These are phyloP conservation scores for Acanthamoeba healyi DNA, from an alignment of 208 protist species.

Conservation along the genomic window DNA sequence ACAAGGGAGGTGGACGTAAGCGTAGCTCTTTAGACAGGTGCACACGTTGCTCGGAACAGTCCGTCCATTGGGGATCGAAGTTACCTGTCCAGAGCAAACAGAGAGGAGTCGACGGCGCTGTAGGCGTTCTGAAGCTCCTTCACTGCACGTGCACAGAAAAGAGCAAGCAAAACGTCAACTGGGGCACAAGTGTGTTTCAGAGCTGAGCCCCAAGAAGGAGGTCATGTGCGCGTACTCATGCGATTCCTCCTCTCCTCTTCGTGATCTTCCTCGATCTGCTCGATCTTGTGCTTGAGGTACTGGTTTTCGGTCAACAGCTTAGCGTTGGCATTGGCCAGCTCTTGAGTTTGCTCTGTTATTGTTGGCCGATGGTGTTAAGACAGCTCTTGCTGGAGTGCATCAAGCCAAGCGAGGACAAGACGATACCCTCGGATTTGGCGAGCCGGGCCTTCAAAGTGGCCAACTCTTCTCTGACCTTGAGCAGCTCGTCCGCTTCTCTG, in stretches of 20 bases:
- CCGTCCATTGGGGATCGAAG: too few relatives aligned
- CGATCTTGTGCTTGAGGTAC: constrained; percentile 30
- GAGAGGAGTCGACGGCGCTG: constrained; percentile 39
- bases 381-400: too few relatives aligned
- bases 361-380: too few relatives aligned
- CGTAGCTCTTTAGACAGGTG: too few relatives aligned
- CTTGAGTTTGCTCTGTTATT: constrained; percentile 13
- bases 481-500: neutral
- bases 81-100: constrained; percentile 56
- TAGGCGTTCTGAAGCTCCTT: constrained; percentile 43
- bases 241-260: constrained; percentile 62
- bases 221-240: constrained; percentile 21
- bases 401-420: too few relatives aligned
- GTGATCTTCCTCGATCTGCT: constrained; percentile 50
- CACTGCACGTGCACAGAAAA: neutral
- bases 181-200: too few relatives aligned
- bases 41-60: neutral
- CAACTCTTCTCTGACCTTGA: constrained; percentile 51
- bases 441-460: constrained; percentile 25
- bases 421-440: neutral
- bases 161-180: neutral
- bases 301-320: constrained; percentile 3
- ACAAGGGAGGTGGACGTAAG: too few relatives aligned
- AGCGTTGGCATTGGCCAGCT: neutral
- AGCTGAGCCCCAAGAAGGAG: too few relatives aligned